These are phyloP conservation scores for Gossypium herbaceum DNA, from an alignment of 345 rosid genomes.

Conservation along the genomic window DNA sequence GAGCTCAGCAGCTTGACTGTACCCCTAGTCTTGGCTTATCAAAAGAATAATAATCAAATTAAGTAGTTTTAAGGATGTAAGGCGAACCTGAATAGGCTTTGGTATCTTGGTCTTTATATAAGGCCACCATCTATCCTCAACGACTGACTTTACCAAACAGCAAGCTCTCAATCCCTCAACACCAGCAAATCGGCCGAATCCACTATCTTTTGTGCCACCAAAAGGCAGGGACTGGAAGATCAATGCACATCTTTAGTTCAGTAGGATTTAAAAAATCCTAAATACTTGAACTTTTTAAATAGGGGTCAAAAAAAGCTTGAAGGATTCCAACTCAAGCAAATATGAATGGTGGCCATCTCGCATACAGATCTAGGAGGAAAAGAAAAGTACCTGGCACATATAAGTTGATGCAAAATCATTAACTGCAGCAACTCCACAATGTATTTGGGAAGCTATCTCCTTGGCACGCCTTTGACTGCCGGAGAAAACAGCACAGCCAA, in stretches of 20 bases:
- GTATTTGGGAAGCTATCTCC: conserved; percentile 78
- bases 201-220: conserved; percentile 96
- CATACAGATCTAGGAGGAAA: background rate
- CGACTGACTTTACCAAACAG: conserved; percentile 91
- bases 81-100: conserved; percentile 79
- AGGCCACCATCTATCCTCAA: conserved; percentile 98
- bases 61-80: background rate
- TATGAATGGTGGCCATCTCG: background rate
- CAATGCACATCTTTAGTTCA: conserved; percentile 12
- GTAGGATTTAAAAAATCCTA: background rate
- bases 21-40: background rate
- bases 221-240: conserved; percentile 82
- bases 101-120: conserved; percentile 82
- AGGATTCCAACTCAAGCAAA: background rate
- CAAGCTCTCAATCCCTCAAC: conserved; percentile 93
- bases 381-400: conserved; percentile 82
- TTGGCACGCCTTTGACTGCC: conserved; percentile 74
- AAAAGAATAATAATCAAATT: background rate
- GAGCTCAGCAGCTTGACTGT: background rate
- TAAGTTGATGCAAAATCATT: conserved; percentile 89
- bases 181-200: conserved; percentile 94
- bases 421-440: conserved; percentile 84
- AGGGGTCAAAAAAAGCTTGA: background rate
- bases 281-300: background rate
- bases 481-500: conserved; percentile 93